These are phyloP conservation scores for Coniochaeta pulveracea DNA, from an alignment of 2,329 filamentous ascomycete genomes.

Conservation along the genomic window DNA sequence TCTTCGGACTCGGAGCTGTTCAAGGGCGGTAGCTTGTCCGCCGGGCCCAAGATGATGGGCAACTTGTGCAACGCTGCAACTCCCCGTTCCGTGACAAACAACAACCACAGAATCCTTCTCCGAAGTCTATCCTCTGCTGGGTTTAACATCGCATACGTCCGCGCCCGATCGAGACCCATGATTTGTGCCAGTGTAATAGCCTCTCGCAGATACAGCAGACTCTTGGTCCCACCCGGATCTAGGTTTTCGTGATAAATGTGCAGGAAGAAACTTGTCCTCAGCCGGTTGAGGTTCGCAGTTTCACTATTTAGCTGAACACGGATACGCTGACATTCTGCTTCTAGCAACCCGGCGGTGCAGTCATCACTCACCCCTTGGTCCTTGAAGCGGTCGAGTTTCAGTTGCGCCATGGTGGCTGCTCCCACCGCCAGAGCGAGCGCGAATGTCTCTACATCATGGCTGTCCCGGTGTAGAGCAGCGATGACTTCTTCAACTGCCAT, in stretches of 20 bases:
- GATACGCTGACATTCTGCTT: conserved; percentile 21
- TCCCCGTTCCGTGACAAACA: conserved; percentile 37
- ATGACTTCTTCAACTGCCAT: conserved; percentile 31
- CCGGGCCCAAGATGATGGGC: conserved; percentile 30
- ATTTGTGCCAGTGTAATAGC: conserved; percentile 40
- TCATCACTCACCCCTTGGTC: conserved; percentile 18
- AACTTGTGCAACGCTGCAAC: conserved; percentile 38
- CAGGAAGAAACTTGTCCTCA: conserved; percentile 37
- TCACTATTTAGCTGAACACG: conserved; percentile 13
- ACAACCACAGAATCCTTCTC: conserved; percentile 32
- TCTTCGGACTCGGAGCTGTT: conserved; percentile 23
- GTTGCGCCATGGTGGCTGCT: conserved; percentile 35
- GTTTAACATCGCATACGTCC: conserved; percentile 23
- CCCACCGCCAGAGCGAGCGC: conserved; percentile 32
- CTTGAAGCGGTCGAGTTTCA: conserved; percentile 25
- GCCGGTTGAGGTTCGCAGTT: conserved; percentile 22
- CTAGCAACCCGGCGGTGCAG: conserved; percentile 20
- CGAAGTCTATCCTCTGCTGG: conserved; percentile 30
- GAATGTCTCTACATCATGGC: conserved; percentile 21
- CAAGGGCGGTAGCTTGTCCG: conserved; percentile 22
- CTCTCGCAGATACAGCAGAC: conserved; percentile 35
- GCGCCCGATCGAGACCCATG: conserved; percentile 31
- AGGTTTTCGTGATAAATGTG: conserved; percentile 41
- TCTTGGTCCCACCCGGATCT: conserved; percentile 30
- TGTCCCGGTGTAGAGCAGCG: conserved; percentile 20